A percentile compares a stretch with the other conserved stretches of the same genome.
phyloP scores from a whole-genome alignment of 768 basidiomycete genomes.

The Paxillus ammoniavirescens region DNA sequence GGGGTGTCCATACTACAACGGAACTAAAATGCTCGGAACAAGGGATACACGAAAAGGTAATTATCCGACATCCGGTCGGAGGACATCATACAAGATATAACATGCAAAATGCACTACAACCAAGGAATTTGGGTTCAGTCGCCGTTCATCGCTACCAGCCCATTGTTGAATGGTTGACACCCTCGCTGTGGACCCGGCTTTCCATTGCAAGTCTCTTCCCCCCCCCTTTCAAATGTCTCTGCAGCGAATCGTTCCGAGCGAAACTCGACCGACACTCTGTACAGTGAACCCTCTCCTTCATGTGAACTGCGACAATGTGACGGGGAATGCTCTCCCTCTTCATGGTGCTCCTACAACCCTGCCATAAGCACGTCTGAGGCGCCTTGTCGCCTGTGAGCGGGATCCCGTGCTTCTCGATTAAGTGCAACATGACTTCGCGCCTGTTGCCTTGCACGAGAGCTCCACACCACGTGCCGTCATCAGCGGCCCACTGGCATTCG shows the following conservation, averaged over 20 bases:
- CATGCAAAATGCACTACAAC: no score
- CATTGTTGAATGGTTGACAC: no score
- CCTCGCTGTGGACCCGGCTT: not conserved
- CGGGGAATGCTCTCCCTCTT: slow-evolving; percentile 25
- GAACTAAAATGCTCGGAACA: no score
- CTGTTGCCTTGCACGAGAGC: slow-evolving; percentile 2
- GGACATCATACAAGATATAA: no score
- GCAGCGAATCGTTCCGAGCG: slow-evolving; percentile 25
- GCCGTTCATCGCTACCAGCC: no score
- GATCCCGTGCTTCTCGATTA: slow-evolving; percentile 8
- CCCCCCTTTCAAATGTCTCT: slow-evolving; percentile 14
- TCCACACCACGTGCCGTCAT: not conserved
- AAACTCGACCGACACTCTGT: slow-evolving; percentile 15
- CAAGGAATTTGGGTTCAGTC: no score
- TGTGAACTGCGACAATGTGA: slow-evolving; percentile 23
- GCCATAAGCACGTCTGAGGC: slow-evolving; percentile 15
- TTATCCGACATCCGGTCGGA: no score
- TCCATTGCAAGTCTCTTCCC: slow-evolving; percentile 4
- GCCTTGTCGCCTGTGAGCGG: slow-evolving; percentile 9
- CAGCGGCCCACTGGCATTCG: slow-evolving; percentile 14
- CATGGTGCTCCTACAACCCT: slow-evolving; percentile 16
- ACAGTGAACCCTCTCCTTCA: slow-evolving; percentile 20
- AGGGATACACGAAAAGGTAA: not conserved
- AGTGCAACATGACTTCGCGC: slow-evolving; percentile 11
- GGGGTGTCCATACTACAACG: no score